A percentile compares a stretch with the other conserved stretches of the same genome.
Conservation (phyloP, 148 eudicot species). For the Talinum fruticosum region DNA sequence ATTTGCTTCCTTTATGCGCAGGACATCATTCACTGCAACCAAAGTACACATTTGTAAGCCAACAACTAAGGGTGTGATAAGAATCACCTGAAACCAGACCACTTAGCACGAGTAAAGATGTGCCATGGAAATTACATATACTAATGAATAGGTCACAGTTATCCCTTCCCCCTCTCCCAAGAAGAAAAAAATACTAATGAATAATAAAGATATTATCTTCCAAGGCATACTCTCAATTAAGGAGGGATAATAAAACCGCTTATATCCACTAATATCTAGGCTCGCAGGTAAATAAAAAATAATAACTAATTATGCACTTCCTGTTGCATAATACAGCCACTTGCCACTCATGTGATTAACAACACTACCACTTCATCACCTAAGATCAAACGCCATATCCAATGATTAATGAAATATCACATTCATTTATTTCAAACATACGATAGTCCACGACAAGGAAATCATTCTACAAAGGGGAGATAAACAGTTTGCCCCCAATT, state of each 20-base stretch:
- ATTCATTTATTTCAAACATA: not conserved
- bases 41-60: conserved; percentile 14
- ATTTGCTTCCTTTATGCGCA: conserved; percentile 32
- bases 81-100: not conserved
- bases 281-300: too few species aligned
- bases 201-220: not conserved
- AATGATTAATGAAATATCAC: not conserved
- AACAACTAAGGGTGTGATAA: not conserved
- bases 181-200: not conserved
- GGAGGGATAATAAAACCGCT: too few species aligned
- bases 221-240: not conserved
- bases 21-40: conserved; percentile 43
- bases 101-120: not conserved
- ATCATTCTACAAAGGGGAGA: not conserved
- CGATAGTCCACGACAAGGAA: not conserved
- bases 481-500: not conserved
- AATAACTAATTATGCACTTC: too few species aligned
- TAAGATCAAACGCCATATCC: too few species aligned
- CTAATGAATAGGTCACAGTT: not conserved
- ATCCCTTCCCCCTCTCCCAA: not conserved
- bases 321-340: too few species aligned
- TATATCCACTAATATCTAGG: too few species aligned
- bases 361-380: too few species aligned
- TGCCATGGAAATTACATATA: not conserved
- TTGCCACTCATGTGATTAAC: too few species aligned